Evolutionary conservation across 805 yeast genomes (phyloP).

Genomic region (Starmerella etchellsii): DNA sequence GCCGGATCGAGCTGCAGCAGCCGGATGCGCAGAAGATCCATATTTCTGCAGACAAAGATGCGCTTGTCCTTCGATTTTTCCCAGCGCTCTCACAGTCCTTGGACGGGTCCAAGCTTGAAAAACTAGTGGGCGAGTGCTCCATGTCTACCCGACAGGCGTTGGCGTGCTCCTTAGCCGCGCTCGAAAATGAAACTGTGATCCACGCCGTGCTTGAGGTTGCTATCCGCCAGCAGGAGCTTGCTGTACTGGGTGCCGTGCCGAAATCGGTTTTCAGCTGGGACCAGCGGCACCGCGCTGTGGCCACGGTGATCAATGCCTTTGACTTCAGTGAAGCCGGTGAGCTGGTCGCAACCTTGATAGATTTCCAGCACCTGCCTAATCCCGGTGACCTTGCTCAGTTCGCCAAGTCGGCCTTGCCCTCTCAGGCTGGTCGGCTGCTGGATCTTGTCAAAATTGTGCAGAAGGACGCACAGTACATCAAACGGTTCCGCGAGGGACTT

Average conservation of each 20-base stretch:
- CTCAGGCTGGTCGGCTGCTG: neutral
- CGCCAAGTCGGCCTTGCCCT: neutral
- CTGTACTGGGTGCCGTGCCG: constrained; percentile 4
- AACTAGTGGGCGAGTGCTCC: constrained; percentile 1
- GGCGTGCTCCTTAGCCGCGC: neutral
- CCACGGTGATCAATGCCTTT: neutral
- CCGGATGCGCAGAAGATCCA: too few relatives aligned
- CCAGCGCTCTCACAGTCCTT: constrained; percentile 5
- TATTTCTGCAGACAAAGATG: constrained; percentile 1
- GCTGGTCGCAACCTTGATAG: constrained; percentile 6
- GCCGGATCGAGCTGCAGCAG: constrained; percentile 1
- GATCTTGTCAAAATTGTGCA: neutral
- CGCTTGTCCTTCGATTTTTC: constrained; percentile 9
- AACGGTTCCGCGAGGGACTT: neutral
- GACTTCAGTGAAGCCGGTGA: neutral
- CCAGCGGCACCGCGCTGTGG: constrained; percentile 11
- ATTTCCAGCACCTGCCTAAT: constrained; percentile 9
- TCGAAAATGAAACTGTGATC: constrained; percentile 4
- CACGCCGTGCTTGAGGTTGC: constrained; percentile 7
- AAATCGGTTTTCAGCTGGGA: constrained; percentile 11
- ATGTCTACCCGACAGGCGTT: too few relatives aligned
- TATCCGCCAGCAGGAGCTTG: constrained; percentile 3
- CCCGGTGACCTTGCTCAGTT: neutral
- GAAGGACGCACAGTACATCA: constrained; percentile 1
- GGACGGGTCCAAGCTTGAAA: neutral